Conservation (phyloP, 2,329 filamentous ascomycete genomes). For the Botrytis elliptica region DNA sequence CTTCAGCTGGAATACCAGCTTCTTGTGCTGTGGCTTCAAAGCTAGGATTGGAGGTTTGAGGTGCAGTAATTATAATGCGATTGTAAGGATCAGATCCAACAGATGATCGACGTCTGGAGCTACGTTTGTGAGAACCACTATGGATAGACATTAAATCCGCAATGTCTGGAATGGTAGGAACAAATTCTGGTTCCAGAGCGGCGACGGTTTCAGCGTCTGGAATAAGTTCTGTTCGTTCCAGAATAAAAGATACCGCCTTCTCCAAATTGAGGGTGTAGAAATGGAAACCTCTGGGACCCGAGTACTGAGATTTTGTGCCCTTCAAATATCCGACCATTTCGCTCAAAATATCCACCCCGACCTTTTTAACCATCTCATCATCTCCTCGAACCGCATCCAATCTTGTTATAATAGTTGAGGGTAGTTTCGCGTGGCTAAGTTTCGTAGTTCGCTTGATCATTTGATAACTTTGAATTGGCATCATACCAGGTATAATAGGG, state of each 20-base stretch:
- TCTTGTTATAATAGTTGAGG: constrained; percentile 65
- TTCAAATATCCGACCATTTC: constrained; percentile 81
- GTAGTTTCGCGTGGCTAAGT: constrained; percentile 84
- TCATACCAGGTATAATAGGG: constrained; percentile 88
- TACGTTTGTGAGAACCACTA: constrained; percentile 19
- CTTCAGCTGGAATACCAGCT: constrained; percentile 71
- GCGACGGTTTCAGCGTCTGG: constrained; percentile 51
- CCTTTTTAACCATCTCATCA: constrained; percentile 76
- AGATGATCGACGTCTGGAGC: constrained; percentile 44
- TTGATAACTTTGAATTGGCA: constrained; percentile 97
- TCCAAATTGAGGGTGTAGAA: constrained; percentile 97
- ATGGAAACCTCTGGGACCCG: constrained; percentile 77
- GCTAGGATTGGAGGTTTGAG: constrained; percentile 57
- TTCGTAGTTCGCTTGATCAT: constrained; percentile 94
- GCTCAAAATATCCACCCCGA: constrained; percentile 77
- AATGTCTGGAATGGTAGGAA: constrained; percentile 35
- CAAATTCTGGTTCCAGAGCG: constrained; percentile 45
- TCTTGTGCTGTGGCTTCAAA: constrained; percentile 75
- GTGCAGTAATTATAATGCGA: constrained; percentile 74
- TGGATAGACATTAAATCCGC: constrained; percentile 36
- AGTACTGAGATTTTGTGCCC: constrained; percentile 53
- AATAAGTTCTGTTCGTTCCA: constrained; percentile 84
- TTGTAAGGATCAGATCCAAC: constrained; percentile 85
- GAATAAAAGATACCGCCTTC: constrained; percentile 90
- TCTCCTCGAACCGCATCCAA: constrained; percentile 73